Evolutionary conservation across 805 yeast genomes (phyloP).

Genomic region (Metschnikowia cerradonensis): DNA sequence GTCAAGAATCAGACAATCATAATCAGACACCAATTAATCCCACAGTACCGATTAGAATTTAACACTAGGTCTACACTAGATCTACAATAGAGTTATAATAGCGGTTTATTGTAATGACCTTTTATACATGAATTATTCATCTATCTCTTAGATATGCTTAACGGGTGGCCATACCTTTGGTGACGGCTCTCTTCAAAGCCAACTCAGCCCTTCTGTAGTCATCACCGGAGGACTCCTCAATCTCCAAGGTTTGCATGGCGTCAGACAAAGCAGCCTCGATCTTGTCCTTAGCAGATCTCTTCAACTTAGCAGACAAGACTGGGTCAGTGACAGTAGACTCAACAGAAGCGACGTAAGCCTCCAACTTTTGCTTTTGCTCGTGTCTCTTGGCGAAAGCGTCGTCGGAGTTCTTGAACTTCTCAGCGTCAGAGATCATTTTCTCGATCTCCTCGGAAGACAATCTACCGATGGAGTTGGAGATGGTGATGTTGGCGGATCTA

Average conservation of each 20-base stretch:
- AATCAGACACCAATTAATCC: no score
- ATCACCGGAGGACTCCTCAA: conserved; percentile 94
- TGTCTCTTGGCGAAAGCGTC: conserved; percentile 99
- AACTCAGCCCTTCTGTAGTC: conserved; percentile 99
- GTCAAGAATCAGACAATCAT: no score
- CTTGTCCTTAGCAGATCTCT: conserved; percentile 96
- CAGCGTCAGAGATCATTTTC: conserved; percentile 47
- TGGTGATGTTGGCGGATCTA: conserved; percentile 48
- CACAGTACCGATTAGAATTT: no score
- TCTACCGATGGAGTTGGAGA: conserved; percentile 49
- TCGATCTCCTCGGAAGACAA: conserved; percentile 47
- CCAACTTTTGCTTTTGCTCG: conserved; percentile 98
- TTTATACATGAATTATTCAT: conserved; percentile 19
- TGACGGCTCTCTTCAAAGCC: conserved; percentile 97
- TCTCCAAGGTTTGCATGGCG: conserved; percentile 95
- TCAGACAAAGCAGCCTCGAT: conserved; percentile 97
- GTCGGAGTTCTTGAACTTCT: conserved; percentile 88
- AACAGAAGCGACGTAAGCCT: conserved; percentile 85
- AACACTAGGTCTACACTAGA: neutral
- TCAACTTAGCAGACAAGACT: conserved; percentile 91
- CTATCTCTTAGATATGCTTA: conserved; percentile 38
- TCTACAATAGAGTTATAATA: conserved; percentile 1
- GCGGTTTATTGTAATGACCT: conserved; percentile 9
- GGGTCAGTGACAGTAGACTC: conserved; percentile 97
- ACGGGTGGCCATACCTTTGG: conserved; percentile 99